A percentile compares a stretch with the other conserved stretches of the same genome.
These are phyloP conservation scores for Mentha longifolia DNA, from an alignment of 257 asterid genomes.

Conservation along the genomic window DNA sequence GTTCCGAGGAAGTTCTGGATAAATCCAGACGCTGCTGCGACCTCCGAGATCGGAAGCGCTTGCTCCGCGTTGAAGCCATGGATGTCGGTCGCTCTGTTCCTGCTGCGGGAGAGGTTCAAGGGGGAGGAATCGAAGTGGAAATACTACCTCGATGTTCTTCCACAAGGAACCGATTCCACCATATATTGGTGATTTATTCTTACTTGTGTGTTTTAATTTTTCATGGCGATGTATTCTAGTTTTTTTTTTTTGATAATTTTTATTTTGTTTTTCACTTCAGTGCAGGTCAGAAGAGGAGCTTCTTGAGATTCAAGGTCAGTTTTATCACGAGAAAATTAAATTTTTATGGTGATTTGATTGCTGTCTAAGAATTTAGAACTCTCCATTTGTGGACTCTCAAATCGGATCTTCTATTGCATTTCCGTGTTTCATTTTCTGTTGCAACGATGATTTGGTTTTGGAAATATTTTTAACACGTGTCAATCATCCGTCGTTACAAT, in stretches of 20 bases:
- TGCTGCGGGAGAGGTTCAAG: constrained; percentile 69
- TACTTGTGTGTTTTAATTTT: neutral
- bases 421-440: no score
- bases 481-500: no score
- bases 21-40: constrained; percentile 66
- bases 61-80: constrained; percentile 89
- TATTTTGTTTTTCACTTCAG: constrained; percentile 64
- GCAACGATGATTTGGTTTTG: no score
- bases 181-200: constrained; percentile 71
- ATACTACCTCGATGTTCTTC: constrained; percentile 72
- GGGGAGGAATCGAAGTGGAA: constrained; percentile 83
- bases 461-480: no score
- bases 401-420: no score
- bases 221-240: neutral
- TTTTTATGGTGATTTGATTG: no score
- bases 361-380: no score
- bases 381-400: no score
- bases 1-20: constrained; percentile 91
- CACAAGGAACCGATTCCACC: constrained; percentile 74
- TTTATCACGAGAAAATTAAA: neutral
- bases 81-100: constrained; percentile 78
- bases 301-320: constrained; percentile 87
- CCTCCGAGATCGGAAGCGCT: constrained; percentile 73
- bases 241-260: constrained; percentile 42
- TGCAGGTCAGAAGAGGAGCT: constrained; percentile 99